Percentiles rank a stretch among this genome's conserved stretches.
Conservation (phyloP, 768 basidiomycete species). For the Serendipita sp. region DNA sequence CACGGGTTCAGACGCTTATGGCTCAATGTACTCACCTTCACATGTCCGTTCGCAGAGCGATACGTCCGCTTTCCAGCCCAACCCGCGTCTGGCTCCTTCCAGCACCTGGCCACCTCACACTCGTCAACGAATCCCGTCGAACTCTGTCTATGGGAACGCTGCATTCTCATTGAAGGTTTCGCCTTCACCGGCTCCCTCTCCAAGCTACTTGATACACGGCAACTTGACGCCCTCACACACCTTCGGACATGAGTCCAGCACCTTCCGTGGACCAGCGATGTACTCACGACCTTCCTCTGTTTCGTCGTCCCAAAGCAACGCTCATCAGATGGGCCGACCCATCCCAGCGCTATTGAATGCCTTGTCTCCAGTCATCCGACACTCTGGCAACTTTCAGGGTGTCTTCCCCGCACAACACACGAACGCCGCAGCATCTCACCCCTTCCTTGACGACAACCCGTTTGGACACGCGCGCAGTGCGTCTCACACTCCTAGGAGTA, state of each 20-base stretch:
- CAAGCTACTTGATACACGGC: too few relatives aligned
- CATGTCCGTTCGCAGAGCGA: too few relatives aligned
- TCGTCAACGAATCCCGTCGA: too few relatives aligned
- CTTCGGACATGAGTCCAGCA: too few relatives aligned
- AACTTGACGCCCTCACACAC: too few relatives aligned
- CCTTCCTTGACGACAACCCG: slow-evolving; percentile 1
- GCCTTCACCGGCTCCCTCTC: too few relatives aligned
- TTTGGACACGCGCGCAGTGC: neutral
- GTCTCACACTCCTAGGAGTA: neutral
- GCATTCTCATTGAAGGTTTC: too few relatives aligned
- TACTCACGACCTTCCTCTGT: neutral
- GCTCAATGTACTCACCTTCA: neutral
- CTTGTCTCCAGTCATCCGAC: neutral
- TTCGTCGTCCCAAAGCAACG: neutral
- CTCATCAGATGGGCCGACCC: neutral
- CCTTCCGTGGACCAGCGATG: too few relatives aligned
- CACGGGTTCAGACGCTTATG: neutral
- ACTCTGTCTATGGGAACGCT: too few relatives aligned
- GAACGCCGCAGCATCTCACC: neutral
- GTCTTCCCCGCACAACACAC: neutral
- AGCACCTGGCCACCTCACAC: too few relatives aligned
- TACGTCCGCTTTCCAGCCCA: too few relatives aligned
- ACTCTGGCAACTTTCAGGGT: neutral
- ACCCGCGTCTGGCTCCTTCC: too few relatives aligned
- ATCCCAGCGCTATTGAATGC: neutral